phyloP scores from a whole-genome alignment of 441 rosid genomes.

The Omphalea diandra region DNA sequence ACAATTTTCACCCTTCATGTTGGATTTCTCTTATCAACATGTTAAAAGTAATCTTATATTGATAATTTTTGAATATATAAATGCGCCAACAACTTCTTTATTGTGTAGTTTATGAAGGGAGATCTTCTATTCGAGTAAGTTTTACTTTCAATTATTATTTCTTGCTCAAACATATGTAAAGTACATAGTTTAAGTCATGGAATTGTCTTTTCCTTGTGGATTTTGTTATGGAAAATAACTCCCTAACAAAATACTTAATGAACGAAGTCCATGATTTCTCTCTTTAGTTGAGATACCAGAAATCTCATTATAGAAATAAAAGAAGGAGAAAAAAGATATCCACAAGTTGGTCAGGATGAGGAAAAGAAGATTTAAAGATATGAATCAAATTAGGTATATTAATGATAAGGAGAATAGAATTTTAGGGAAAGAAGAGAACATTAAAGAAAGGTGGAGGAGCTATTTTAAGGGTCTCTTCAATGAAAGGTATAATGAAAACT shows the following conservation, averaged over 20 bases:
- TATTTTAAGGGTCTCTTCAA: too few species aligned
- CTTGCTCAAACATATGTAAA: neutral
- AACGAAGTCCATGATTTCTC: neutral
- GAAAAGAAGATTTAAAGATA: too few species aligned
- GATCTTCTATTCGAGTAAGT: too few species aligned
- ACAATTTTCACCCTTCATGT: neutral
- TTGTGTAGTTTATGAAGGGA: neutral
- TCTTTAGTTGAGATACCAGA: neutral
- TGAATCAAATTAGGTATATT: too few species aligned
- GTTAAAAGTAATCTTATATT: neutral
- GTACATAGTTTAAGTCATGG: neutral
- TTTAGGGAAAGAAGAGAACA: too few species aligned
- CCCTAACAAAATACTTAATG: neutral
- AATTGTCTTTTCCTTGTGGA: neutral
- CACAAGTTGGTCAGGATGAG: too few species aligned
- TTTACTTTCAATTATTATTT: too few species aligned
- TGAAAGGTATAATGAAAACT: too few species aligned
- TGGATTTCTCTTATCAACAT: neutral
- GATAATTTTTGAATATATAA: neutral
- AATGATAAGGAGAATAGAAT: too few species aligned
- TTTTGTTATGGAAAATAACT: neutral
- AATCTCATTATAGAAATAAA: too few species aligned
- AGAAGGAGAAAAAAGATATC: too few species aligned
- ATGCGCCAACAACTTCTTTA: neutral
- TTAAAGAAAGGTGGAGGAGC: too few species aligned